phyloP scores from a whole-genome alignment of 805 yeast species.

The Saturnispora dispora region DNA sequence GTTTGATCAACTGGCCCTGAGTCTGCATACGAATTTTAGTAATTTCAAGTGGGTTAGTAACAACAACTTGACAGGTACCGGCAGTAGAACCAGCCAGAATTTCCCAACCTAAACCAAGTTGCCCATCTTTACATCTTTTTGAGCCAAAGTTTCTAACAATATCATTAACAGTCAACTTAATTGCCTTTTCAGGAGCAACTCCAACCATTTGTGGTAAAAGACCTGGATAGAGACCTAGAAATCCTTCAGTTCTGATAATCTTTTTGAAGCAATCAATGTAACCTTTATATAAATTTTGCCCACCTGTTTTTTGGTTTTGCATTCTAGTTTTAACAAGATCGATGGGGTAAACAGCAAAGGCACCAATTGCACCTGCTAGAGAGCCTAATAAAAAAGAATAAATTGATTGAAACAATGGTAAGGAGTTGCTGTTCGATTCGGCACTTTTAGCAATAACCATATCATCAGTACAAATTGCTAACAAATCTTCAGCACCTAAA shows the following conservation, averaged over 20 bases:
- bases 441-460: slow-evolving; percentile 31
- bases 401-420: slow-evolving; percentile 73
- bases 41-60: slow-evolving; percentile 93
- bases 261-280: slow-evolving; percentile 81
- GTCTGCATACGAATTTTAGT: slow-evolving; percentile 92
- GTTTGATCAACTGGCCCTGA: slow-evolving; percentile 60
- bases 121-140: slow-evolving; percentile 37
- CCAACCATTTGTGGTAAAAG: slow-evolving; percentile 91
- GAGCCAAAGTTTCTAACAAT: slow-evolving; percentile 67
- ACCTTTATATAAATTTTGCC: slow-evolving; percentile 52
- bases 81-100: slow-evolving; percentile 86
- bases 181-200: slow-evolving; percentile 98
- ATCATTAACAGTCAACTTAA: slow-evolving; percentile 90
- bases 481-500: slow-evolving; percentile 24
- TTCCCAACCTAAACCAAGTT: slow-evolving; percentile 52
- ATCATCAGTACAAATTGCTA: slow-evolving; percentile 43
- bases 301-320: slow-evolving; percentile 82
- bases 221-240: slow-evolving; percentile 84
- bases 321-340: slow-evolving; percentile 93
- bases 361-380: slow-evolving; percentile 95
- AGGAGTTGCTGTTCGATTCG: slow-evolving; percentile 36
- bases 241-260: slow-evolving; percentile 68
- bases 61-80: slow-evolving; percentile 92
- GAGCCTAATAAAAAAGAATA: slow-evolving; percentile 88
- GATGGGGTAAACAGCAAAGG: slow-evolving; percentile 95